Evolutionary conservation across 495 filamentous ascomycete species (phyloP).

Genomic region (Penicillium arizonense): DNA sequence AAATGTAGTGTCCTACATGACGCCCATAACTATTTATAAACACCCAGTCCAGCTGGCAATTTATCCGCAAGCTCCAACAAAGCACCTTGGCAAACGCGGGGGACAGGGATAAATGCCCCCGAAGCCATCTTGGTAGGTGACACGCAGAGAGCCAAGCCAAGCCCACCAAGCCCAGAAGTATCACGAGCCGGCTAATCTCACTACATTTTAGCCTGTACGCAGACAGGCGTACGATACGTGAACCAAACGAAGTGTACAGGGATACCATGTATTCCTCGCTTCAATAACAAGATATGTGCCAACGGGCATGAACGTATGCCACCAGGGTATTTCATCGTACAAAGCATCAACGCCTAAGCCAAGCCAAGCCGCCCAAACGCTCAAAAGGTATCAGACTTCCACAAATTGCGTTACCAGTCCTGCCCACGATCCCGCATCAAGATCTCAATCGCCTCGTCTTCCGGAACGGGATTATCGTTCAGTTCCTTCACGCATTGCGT

Average conservation of each 20-base stretch:
- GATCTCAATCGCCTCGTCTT: slow-evolving; percentile 49
- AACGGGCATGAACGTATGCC: slow-evolving; percentile 15
- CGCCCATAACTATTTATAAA: background rate
- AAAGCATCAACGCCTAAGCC: slow-evolving; percentile 22
- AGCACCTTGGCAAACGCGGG: background rate
- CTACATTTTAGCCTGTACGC: slow-evolving; percentile 3
- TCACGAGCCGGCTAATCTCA: slow-evolving; percentile 6
- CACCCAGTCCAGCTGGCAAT: background rate
- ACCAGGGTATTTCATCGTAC: slow-evolving; percentile 28
- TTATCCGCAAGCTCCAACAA: background rate
- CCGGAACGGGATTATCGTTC: slow-evolving; percentile 47
- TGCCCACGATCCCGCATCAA: slow-evolving; percentile 49
- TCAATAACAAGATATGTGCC: slow-evolving; percentile 18
- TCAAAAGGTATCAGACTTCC: slow-evolving; percentile 9
- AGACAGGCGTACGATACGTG: background rate
- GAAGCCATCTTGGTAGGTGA: background rate
- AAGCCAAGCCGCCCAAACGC: slow-evolving; percentile 16
- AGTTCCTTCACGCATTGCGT: slow-evolving; percentile 48
- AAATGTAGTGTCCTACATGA: no score
- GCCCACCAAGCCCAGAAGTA: background rate
- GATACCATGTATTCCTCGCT: slow-evolving; percentile 3
- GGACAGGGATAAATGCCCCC: slow-evolving; percentile 1
- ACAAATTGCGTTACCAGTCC: slow-evolving; percentile 37
- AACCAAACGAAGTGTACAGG: background rate
- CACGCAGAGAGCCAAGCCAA: background rate